phyloP scores from a whole-genome alignment of 805 yeast genomes.

The Pichia kluyveri region DNA sequence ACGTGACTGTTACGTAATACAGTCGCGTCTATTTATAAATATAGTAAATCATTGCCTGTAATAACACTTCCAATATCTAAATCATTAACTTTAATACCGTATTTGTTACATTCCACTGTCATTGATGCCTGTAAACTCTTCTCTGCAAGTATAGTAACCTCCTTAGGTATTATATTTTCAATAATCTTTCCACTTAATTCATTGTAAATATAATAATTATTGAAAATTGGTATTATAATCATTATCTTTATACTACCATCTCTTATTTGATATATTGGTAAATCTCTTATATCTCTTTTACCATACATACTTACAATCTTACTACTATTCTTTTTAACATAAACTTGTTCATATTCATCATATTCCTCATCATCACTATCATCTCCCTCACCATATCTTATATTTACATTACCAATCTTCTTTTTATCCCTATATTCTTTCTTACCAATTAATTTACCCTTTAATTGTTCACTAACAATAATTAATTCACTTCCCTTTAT shows the following conservation, averaged over 20 bases:
- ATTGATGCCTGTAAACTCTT: no score
- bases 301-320: constrained; percentile 3
- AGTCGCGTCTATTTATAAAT: no score
- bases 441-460: background rate
- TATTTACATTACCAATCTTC: background rate
- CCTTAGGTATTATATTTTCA: no score
- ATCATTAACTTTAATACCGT: no score
- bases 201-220: constrained; percentile 1
- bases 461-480: background rate
- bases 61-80: no score
- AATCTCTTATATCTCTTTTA: background rate
- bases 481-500: background rate
- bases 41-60: no score
- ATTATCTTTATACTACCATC: background rate
- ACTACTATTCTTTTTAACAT: background rate
- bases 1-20: no score
- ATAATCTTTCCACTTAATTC: background rate
- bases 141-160: no score
- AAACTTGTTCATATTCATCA: background rate
- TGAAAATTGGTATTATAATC: constrained; percentile 1
- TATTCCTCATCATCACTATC: background rate
- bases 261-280: background rate
- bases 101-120: no score
- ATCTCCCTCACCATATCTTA: background rate
- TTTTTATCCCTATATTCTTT: constrained; percentile 1